A percentile compares a stretch with the other conserved stretches of the same genome.
phyloP scores from a whole-genome alignment of 1,139 yeast genomes.

The Saccharomycopsis crataegensis region DNA sequence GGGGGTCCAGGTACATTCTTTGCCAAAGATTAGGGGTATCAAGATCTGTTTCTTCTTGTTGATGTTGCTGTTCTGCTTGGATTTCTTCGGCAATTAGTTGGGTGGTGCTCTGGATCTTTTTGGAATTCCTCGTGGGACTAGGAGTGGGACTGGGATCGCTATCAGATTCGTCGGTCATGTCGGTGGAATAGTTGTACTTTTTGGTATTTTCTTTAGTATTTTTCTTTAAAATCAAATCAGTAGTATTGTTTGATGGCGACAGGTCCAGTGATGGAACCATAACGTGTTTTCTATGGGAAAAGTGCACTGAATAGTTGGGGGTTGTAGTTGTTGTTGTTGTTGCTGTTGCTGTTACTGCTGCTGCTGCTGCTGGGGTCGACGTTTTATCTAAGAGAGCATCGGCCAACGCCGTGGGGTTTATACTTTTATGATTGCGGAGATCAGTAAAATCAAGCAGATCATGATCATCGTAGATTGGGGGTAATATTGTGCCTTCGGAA shows the following conservation, averaged over 20 bases:
- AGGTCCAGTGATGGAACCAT: neutral
- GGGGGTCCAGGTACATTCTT: slow-evolving; percentile 37
- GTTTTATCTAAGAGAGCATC: too few relatives aligned
- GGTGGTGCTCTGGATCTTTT: neutral
- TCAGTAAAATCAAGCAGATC: too few relatives aligned
- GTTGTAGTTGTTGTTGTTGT: too few relatives aligned
- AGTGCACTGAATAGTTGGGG: neutral
- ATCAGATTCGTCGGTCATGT: neutral
- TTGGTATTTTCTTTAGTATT: neutral
- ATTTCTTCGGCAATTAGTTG: neutral
- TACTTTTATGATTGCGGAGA: too few relatives aligned
- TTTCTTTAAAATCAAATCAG: neutral
- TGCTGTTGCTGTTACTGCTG: too few relatives aligned
- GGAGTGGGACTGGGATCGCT: neutral
- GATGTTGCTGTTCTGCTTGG: neutral
- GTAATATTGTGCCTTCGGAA: too few relatives aligned
- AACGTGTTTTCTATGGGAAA: neutral
- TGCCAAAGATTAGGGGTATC: neutral
- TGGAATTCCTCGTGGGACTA: neutral
- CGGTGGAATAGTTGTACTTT: neutral
- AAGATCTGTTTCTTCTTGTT: neutral
- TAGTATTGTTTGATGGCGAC: too few relatives aligned
- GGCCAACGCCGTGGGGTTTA: too few relatives aligned
- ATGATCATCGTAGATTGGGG: too few relatives aligned
- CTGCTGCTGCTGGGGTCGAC: too few relatives aligned